These are phyloP conservation scores for Ceratocystis cacaofunesta DNA, from an alignment of 2,329 filamentous ascomycete genomes.

Conservation along the genomic window DNA sequence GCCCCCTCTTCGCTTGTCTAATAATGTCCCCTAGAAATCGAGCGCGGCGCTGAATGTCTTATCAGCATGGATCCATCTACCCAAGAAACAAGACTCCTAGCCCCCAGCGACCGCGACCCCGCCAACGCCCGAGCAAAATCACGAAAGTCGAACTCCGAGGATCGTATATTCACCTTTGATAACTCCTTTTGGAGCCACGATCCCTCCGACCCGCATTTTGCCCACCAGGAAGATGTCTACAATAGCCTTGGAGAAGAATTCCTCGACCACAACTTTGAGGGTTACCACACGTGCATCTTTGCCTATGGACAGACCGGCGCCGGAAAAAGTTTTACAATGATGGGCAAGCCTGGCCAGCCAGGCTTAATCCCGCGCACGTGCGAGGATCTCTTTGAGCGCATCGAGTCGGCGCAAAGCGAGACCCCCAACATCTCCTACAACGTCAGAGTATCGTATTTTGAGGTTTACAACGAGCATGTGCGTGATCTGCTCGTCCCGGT, in stretches of 20 bases:
- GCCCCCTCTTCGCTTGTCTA: neutral
- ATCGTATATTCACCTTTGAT: constrained; percentile 90
- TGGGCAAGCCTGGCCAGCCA: constrained; percentile 74
- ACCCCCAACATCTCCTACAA: constrained; percentile 90
- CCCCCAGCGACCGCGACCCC: constrained; percentile 43
- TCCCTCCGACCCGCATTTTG: constrained; percentile 66
- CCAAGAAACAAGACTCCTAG: constrained; percentile 67
- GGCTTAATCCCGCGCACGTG: constrained; percentile 91
- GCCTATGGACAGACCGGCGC: constrained; percentile 96
- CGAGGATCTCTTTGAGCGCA: constrained; percentile 87
- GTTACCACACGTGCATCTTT: constrained; percentile 98
- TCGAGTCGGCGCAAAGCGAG: constrained; percentile 60
- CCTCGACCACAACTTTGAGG: constrained; percentile 96
- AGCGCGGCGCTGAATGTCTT: constrained; percentile 68
- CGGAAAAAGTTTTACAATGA: constrained; percentile 97
- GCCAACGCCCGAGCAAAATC: constrained; percentile 45
- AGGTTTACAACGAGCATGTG: constrained; percentile 99
- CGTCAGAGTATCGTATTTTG: constrained; percentile 94
- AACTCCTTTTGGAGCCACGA: constrained; percentile 97
- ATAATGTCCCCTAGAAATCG: constrained; percentile 47
- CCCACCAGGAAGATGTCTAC: constrained; percentile 85
- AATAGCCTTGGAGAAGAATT: constrained; percentile 91
- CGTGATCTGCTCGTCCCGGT: constrained; percentile 77
- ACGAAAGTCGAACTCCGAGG: constrained; percentile 57
- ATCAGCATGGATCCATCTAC: constrained; percentile 81